Evolutionary conservation across 441 rosid species (phyloP).

Genomic region (Populus hybrid): DNA sequence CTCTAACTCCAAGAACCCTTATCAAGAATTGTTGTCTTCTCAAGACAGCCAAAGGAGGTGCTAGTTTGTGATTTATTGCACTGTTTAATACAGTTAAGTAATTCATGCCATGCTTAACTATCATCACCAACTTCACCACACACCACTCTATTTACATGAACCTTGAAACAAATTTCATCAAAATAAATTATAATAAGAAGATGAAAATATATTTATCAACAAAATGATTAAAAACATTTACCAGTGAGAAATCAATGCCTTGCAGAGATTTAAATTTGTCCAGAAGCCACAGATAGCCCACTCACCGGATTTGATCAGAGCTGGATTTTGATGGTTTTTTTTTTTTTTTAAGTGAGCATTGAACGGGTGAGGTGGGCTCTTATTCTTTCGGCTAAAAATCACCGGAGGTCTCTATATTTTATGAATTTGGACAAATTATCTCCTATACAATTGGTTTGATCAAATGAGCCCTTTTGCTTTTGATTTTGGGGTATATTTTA

Average conservation of each 20-base stretch:
- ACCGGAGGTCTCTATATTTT: no score
- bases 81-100: constrained; percentile 29
- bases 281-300: not conserved
- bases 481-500: not conserved
- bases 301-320: not conserved
- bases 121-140: constrained; percentile 32
- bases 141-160: not conserved
- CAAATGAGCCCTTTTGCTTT: not conserved
- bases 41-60: constrained; percentile 44
- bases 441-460: not conserved
- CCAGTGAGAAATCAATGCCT: not conserved
- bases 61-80: constrained; percentile 21
- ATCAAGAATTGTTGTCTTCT: constrained; percentile 70
- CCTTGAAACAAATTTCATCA: not conserved
- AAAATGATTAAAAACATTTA: no score
- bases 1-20: constrained; percentile 44
- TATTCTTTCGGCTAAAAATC: no score
- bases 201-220: not conserved
- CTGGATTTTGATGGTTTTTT: not conserved
- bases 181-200: no score
- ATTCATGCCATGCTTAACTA: constrained; percentile 43
- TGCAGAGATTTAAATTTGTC: not conserved
- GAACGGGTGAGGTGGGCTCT: no score
- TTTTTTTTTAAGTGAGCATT: not conserved
- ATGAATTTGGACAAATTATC: no score